Percentiles rank a stretch among this genome's conserved stretches.
Evolutionary conservation across 2,329 filamentous ascomycete species (phyloP).

Genomic region (Trichophyton verrucosum): DNA sequence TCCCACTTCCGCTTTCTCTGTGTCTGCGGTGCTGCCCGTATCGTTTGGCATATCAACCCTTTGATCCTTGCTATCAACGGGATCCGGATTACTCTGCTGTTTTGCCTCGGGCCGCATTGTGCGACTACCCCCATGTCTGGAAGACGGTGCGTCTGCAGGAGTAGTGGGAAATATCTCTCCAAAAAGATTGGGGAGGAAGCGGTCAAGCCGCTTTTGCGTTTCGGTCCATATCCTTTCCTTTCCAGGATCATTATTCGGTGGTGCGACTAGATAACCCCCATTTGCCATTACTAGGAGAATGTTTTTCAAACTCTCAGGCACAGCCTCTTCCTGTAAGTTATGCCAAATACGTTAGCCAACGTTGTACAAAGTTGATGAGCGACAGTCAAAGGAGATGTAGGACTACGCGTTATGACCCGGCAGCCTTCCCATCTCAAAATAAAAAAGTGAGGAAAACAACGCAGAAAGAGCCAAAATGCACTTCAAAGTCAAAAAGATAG

Average conservation of each 20-base stretch:
- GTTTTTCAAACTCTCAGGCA: constrained; percentile 91
- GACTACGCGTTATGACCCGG: neutral
- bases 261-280: constrained; percentile 62
- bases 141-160: neutral
- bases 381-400: neutral
- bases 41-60: neutral
- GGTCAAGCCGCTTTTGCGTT: constrained; percentile 47
- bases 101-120: neutral
- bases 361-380: constrained; percentile 2
- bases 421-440: neutral
- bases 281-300: constrained; percentile 90
- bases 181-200: constrained; percentile 49
- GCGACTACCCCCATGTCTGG: neutral
- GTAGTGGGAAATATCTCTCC: constrained; percentile 44
- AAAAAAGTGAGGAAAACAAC: neutral
- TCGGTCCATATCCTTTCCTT: constrained; percentile 48
- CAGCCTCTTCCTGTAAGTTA: constrained; percentile 65
- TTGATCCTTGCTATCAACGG: neutral
- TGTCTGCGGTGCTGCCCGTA: neutral
- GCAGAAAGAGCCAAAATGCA: neutral
- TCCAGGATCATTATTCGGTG: constrained; percentile 43
- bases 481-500: neutral
- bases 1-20: neutral
- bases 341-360: neutral
- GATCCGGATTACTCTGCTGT: neutral